phyloP scores from a whole-genome alignment of 305 asterid genomes.

The Fraxinus dipetala region DNA sequence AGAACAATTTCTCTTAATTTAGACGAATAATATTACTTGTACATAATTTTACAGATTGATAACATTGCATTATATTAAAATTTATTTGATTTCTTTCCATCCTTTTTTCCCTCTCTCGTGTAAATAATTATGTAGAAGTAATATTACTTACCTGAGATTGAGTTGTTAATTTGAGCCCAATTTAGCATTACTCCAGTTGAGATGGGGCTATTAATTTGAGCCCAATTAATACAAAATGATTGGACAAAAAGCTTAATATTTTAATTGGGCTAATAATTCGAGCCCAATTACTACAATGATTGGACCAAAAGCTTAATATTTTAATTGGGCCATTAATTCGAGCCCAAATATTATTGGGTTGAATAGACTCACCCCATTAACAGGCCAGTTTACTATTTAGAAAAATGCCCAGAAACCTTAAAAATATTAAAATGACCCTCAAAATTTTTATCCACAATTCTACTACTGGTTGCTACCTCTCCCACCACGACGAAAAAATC shows the following conservation, averaged over 20 bases:
- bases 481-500: background rate
- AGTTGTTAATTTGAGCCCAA: too few species aligned
- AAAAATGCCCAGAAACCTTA: background rate
- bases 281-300: background rate
- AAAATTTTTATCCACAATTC: background rate
- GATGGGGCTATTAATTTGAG: background rate
- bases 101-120: background rate
- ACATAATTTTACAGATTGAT: background rate
- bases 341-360: background rate
- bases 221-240: background rate
- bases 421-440: background rate
- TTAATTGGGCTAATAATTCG: background rate
- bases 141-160: too few species aligned
- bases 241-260: background rate
- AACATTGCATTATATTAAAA: too few species aligned
- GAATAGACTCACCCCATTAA: background rate
- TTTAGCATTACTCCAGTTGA: too few species aligned
- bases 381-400: background rate
- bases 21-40: too few species aligned
- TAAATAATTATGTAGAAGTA: too few species aligned
- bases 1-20: too few species aligned
- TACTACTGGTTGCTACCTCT: background rate
- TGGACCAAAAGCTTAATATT: background rate
- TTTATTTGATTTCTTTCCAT: background rate
- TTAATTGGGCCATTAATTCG: background rate